Percentiles rank a stretch among this genome's conserved stretches.
Conservation (phyloP, 768 basidiomycete genomes). For the Guyanaporus albipodus region DNA sequence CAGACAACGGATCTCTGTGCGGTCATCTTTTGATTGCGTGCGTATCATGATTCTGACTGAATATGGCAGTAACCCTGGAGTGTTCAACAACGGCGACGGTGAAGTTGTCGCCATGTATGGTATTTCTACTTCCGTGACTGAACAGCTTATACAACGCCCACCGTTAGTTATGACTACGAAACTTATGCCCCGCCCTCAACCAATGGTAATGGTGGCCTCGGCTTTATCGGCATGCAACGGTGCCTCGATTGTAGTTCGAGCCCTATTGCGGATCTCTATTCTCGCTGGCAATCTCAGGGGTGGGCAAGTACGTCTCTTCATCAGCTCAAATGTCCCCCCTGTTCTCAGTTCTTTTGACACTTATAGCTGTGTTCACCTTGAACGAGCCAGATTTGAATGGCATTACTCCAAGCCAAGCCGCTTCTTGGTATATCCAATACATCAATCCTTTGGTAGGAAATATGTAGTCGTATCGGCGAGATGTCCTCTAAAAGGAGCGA, state of each 20-base stretch:
- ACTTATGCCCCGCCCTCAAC: constrained; percentile 33
- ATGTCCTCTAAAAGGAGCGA: background rate
- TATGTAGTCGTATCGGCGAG: background rate
- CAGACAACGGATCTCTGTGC: constrained; percentile 31
- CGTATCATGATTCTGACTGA: background rate
- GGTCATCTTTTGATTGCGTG: constrained; percentile 2
- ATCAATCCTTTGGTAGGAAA: constrained; percentile 35
- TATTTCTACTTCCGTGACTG: background rate
- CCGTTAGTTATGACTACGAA: constrained; percentile 36
- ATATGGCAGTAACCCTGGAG: constrained; percentile 25
- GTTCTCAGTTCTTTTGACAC: background rate
- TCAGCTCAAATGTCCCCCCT: background rate
- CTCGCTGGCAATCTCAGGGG: constrained; percentile 30
- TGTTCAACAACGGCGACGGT: constrained; percentile 32
- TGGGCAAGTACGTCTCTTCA: constrained; percentile 29
- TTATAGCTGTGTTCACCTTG: constrained; percentile 32
- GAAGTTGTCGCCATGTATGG: constrained; percentile 34
- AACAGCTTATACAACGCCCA: background rate
- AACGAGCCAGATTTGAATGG: constrained; percentile 36
- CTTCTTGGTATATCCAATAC: constrained; percentile 35
- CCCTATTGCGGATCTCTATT: constrained; percentile 29
- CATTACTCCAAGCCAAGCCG: constrained; percentile 29
- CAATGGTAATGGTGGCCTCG: constrained; percentile 35
- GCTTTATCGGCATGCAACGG: constrained; percentile 39
- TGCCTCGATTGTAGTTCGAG: constrained; percentile 37